A percentile compares a stretch with the other conserved stretches of the same genome.
Conservation (phyloP, 139 green algal species). For the Micractinium sp. region DNA sequence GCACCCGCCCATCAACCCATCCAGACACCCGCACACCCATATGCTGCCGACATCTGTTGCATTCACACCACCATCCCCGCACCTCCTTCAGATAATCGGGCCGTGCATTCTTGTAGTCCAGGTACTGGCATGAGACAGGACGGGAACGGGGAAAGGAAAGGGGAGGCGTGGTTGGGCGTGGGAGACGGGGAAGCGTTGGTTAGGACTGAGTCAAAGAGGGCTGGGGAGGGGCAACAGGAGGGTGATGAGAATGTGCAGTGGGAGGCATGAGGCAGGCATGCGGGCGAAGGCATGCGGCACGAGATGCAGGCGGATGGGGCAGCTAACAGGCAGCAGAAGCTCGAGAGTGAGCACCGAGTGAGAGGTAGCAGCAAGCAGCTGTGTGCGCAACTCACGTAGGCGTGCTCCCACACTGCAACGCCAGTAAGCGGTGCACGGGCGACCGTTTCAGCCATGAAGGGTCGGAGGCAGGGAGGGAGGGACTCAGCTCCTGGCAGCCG, state of each 20-base stretch:
- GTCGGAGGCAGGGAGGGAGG: neutral
- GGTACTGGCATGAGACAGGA: conserved; percentile 2
- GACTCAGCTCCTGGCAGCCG: neutral
- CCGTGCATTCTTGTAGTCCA: conserved; percentile 96
- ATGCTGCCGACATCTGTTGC: too few relatives aligned
- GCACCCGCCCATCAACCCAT: too few relatives aligned
- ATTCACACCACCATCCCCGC: neutral
- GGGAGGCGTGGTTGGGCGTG: too few relatives aligned
- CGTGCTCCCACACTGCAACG: conserved; percentile 26
- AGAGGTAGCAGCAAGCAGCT: neutral
- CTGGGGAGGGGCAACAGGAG: neutral
- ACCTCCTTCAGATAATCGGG: conserved; percentile 96
- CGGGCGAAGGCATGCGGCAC: too few relatives aligned
- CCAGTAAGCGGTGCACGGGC: too few relatives aligned
- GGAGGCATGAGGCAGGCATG: too few relatives aligned
- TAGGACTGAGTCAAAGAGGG: too few relatives aligned
- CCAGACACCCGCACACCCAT: too few relatives aligned
- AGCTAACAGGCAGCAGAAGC: neutral
- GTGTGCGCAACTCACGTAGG: neutral
- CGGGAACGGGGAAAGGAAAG: neutral
- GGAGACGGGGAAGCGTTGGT: too few relatives aligned
- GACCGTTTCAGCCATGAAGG: neutral
- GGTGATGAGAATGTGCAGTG: neutral
- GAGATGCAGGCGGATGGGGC: neutral
- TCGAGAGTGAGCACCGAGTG: too few relatives aligned